Conservation (phyloP, 2,329 filamentous ascomycete genomes). For the Fusarium subtropicale region DNA sequence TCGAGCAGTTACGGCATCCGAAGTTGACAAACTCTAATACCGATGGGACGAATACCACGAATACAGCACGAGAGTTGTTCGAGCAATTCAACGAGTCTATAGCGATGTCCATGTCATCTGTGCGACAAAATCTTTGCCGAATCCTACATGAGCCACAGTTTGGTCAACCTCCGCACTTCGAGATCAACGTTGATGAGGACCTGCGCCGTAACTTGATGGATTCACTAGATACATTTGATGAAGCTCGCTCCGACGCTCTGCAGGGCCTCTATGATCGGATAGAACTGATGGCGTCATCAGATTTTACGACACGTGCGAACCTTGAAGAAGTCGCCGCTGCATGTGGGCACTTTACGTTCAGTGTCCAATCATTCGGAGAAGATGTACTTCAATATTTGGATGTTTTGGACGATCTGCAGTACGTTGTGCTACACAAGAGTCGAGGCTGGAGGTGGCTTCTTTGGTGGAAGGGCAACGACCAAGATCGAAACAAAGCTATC, state of each 20-base stretch:
- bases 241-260: constrained; percentile 87
- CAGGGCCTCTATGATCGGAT: constrained; percentile 83
- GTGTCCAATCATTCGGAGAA: constrained; percentile 87
- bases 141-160: constrained; percentile 45
- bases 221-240: constrained; percentile 90
- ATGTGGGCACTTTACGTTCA: constrained; percentile 95
- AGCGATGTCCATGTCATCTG: constrained; percentile 25
- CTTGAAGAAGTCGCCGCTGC: constrained; percentile 96
- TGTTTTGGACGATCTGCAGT: constrained; percentile 85
- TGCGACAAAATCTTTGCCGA: constrained; percentile 29
- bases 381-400: constrained; percentile 86
- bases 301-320: constrained; percentile 76
- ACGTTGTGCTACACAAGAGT: constrained; percentile 69
- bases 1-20: constrained; percentile 73
- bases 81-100: constrained; percentile 37
- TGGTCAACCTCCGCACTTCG: constrained; percentile 55
- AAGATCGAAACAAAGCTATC: constrained; percentile 30
- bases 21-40: background rate
- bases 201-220: constrained; percentile 83
- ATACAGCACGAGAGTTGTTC: constrained; percentile 27
- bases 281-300: constrained; percentile 66
- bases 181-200: constrained; percentile 75
- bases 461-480: constrained; percentile 69
- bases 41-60: fast-evolving
- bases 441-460: constrained; percentile 85